A percentile compares a stretch with the other conserved stretches of the same genome.
Conservation (phyloP, 805 yeast genomes). For the Metschnikowia lachancei region DNA sequence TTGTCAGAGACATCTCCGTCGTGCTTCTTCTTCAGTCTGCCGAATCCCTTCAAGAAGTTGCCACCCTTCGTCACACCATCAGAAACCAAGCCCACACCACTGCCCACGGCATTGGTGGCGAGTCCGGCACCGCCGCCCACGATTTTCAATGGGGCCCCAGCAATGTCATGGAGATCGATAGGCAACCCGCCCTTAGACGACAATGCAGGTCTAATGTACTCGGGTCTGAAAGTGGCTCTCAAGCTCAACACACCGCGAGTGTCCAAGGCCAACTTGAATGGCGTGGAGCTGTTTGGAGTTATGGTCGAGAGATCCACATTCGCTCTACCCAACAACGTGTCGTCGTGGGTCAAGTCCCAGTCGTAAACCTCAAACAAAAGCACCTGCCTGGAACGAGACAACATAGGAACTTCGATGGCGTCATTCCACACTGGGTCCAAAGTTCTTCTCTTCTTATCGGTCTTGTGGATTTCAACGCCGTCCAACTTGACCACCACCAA, state of each 20-base stretch:
- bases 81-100: constrained; percentile 44
- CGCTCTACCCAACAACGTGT: constrained; percentile 57
- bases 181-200: constrained; percentile 41
- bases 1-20: constrained; percentile 7
- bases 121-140: constrained; percentile 43
- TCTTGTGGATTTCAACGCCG: constrained; percentile 52
- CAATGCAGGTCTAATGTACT: constrained; percentile 63
- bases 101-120: constrained; percentile 43
- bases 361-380: constrained; percentile 55
- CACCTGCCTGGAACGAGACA: constrained; percentile 57
- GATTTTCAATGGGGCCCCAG: constrained; percentile 48
- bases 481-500: constrained; percentile 52
- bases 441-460: constrained; percentile 62
- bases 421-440: constrained; percentile 80
- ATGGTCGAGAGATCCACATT: constrained; percentile 49
- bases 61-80: constrained; percentile 53
- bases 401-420: constrained; percentile 52
- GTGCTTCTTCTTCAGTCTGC: constrained; percentile 19
- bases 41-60: constrained; percentile 34
- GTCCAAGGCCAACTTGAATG: constrained; percentile 49
- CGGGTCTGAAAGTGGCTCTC: constrained; percentile 57
- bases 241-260: constrained; percentile 66
- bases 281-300: constrained; percentile 44
- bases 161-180: constrained; percentile 36
- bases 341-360: constrained; percentile 77